Conservation (phyloP, 495 filamentous ascomycete genomes). For the Podospora appendiculata region DNA sequence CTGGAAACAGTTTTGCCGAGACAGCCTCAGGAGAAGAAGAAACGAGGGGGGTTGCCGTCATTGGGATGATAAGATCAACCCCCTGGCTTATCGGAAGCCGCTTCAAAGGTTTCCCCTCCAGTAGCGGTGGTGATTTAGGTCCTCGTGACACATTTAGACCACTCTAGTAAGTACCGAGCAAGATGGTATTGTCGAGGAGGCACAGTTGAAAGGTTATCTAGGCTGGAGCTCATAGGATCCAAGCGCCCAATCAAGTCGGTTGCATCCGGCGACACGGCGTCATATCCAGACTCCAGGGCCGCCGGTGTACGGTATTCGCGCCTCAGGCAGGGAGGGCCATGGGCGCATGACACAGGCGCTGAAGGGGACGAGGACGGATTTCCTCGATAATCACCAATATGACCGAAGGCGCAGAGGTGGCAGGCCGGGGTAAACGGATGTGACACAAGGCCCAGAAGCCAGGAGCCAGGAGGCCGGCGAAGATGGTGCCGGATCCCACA, state of each 20-base stretch:
- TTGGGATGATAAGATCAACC: not conserved
- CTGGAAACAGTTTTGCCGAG: not conserved
- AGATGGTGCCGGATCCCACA: not conserved
- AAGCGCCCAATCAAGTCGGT: not conserved
- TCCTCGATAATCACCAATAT: not conserved
- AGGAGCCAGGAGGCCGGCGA: not conserved
- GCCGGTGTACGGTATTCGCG: no score
- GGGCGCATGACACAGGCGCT: no score
- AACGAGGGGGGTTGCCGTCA: not conserved
- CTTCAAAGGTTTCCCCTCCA: not conserved
- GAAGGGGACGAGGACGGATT: not conserved
- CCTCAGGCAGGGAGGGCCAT: no score
- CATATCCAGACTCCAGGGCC: not conserved
- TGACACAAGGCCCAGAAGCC: not conserved
- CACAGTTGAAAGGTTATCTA: not conserved
- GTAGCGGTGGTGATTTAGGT: not conserved
- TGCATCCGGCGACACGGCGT: not conserved
- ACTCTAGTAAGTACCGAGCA: not conserved
- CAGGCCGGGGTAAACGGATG: not conserved
- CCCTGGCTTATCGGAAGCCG: not conserved
- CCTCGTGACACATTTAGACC: not conserved
- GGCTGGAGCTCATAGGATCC: not conserved
- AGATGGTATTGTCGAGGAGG: not conserved
- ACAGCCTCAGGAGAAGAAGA: not conserved
- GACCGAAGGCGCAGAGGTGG: not conserved